These are phyloP conservation scores for Stachybotrys chlorohalonatus DNA, from an alignment of 2,329 filamentous ascomycete genomes.

Conservation along the genomic window DNA sequence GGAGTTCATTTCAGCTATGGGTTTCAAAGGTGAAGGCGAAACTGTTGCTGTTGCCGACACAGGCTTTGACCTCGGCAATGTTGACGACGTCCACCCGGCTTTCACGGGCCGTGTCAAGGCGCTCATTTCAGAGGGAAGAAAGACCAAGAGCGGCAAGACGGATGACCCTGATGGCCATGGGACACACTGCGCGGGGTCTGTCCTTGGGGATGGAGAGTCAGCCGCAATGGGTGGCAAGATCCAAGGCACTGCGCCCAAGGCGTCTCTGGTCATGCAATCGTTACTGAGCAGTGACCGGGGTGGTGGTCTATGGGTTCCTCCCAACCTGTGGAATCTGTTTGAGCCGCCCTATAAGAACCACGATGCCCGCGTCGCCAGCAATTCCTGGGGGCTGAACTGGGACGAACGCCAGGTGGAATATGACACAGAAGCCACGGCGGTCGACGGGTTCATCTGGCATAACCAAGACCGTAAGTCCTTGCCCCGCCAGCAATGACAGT, in stretches of 20 bases:
- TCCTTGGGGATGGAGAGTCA: neutral
- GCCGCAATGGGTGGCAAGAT: neutral
- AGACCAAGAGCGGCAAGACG: neutral
- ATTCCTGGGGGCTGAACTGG: neutral
- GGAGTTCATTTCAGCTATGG: neutral
- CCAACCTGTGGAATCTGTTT: neutral
- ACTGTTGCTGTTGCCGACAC: neutral
- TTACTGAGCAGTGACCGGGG: neutral
- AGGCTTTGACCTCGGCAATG: neutral
- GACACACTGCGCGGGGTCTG: neutral
- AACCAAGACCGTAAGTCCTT: neutral
- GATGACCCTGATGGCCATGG: conserved; percentile 2
- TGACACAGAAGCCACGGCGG: neutral
- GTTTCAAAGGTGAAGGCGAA: neutral
- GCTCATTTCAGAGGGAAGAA: neutral
- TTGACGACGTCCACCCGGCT: neutral
- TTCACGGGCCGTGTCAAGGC: neutral
- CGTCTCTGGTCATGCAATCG: neutral
- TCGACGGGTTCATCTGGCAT: neutral
- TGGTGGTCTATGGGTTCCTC: neutral
- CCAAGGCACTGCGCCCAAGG: neutral
- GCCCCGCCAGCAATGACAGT: neutral
- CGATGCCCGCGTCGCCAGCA: neutral
- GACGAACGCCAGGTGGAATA: neutral
- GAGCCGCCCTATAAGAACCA: neutral